phyloP scores from a whole-genome alignment of 768 basidiomycete species.

The Tephrocybe sp. region DNA sequence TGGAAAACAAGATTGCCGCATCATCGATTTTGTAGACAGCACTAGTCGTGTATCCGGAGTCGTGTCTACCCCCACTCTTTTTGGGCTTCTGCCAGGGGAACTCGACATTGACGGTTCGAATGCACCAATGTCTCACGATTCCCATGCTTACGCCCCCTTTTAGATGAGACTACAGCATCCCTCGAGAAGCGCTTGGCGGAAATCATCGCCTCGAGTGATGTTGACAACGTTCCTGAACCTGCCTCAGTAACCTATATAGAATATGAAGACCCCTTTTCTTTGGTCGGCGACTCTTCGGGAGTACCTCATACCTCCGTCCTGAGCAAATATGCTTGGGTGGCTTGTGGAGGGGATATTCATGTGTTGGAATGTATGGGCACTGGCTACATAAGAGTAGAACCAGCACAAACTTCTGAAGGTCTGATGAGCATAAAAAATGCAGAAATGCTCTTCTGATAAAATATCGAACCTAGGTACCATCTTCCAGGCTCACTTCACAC shows the following conservation, averaged over 20 bases:
- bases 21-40: constrained; percentile 91
- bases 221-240: constrained; percentile 48
- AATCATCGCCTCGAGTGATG: constrained; percentile 21
- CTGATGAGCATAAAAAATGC: too few species aligned
- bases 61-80: constrained; percentile 77
- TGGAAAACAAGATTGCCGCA: constrained; percentile 80
- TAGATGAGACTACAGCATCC: constrained; percentile 53
- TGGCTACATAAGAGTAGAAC: constrained; percentile 68
- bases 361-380: constrained; percentile 75
- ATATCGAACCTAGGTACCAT: constrained; percentile 15
- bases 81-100: constrained; percentile 78
- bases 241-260: constrained; percentile 73
- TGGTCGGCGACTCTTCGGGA: constrained; percentile 50
- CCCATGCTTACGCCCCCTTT: constrained; percentile 4
- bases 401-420: constrained; percentile 36
- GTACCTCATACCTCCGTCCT: constrained; percentile 53
- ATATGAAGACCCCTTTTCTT: constrained; percentile 70
- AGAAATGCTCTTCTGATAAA: too few species aligned
- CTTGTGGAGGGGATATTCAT: constrained; percentile 68
- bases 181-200: constrained; percentile 43
- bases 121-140: not conserved
- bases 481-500: constrained; percentile 56
- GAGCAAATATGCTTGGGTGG: constrained; percentile 76
- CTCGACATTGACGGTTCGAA: constrained; percentile 59
- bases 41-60: constrained; percentile 67